phyloP scores from a whole-genome alignment of 495 filamentous ascomycete species.

The Penicillium goetzii region DNA sequence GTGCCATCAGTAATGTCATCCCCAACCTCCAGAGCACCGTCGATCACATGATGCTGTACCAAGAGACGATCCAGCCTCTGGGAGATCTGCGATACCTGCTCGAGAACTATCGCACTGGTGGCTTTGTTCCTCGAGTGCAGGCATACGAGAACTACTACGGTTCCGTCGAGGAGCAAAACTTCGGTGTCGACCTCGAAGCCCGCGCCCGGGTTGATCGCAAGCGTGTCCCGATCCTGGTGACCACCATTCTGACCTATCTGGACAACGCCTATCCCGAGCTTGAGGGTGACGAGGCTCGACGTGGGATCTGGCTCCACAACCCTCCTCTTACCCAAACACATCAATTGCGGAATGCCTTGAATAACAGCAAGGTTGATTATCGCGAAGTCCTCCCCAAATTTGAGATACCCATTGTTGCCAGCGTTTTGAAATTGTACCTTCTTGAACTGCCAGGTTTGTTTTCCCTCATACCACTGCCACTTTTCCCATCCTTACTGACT shows the following conservation, averaged over 20 bases:
- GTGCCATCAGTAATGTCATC: constrained; percentile 97
- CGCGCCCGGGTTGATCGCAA: constrained; percentile 91
- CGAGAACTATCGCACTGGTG: constrained; percentile 97
- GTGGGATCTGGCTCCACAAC: constrained; percentile 92
- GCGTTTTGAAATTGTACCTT: constrained; percentile 91
- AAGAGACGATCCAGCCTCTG: constrained; percentile 93
- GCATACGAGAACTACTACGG: constrained; percentile 99
- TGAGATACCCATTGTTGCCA: constrained; percentile 91
- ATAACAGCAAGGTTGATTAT: constrained; percentile 84
- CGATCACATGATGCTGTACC: constrained; percentile 98
- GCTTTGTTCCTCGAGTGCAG: constrained; percentile 87
- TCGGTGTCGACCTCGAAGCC: constrained; percentile 95
- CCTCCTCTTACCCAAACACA: constrained; percentile 86
- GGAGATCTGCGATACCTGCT: constrained; percentile 93
- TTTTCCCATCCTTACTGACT: constrained; percentile 17
- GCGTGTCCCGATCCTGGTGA: constrained; percentile 90
- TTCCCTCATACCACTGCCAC: background rate
- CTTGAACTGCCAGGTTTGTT: constrained; percentile 88
- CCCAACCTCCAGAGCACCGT: constrained; percentile 92
- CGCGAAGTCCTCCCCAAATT: constrained; percentile 78
- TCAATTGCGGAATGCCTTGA: constrained; percentile 76
- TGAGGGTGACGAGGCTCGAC: constrained; percentile 92
- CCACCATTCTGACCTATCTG: constrained; percentile 88
- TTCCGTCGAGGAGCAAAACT: constrained; percentile 94
- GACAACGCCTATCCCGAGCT: constrained; percentile 96